Evolutionary conservation across 2,329 filamentous ascomycete species (phyloP).

Genomic region (Chaetomiaceae sp.): DNA sequence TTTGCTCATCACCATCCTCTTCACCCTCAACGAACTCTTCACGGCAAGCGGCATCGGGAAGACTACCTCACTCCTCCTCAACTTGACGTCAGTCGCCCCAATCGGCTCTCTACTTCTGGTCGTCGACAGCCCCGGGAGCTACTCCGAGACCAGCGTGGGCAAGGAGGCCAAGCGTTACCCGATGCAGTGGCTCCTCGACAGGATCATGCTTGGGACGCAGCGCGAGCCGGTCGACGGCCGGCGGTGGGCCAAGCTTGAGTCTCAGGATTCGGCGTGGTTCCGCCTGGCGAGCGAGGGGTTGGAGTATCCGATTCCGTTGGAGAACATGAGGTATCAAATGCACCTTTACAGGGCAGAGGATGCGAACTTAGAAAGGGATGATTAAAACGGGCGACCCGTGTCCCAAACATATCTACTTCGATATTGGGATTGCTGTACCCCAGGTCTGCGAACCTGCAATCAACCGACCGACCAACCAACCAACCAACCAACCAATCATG

Average conservation of each 20-base stretch:
- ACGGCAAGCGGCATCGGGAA: conserved; percentile 65
- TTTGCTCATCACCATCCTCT: conserved; percentile 74
- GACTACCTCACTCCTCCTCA: conserved; percentile 72
- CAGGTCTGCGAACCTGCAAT: too few species aligned
- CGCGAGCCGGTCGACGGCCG: conserved; percentile 29
- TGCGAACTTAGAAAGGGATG: conserved; percentile 6
- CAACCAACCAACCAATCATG: too few species aligned
- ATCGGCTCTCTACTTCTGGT: conserved; percentile 69
- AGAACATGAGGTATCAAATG: conserved; percentile 94
- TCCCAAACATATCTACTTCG: too few species aligned
- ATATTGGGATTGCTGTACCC: too few species aligned
- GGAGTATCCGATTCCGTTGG: conserved; percentile 76
- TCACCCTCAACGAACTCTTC: conserved; percentile 95
- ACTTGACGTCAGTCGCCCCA: conserved; percentile 56
- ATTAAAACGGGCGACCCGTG: too few species aligned
- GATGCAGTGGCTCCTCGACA: conserved; percentile 89
- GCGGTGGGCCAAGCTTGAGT: conserved; percentile 69
- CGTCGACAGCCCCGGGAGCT: conserved; percentile 89
- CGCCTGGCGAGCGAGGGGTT: conserved; percentile 59
- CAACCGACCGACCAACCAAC: too few species aligned
- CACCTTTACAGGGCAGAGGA: conserved; percentile 62
- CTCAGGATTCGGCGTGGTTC: conserved; percentile 81
- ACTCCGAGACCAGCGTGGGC: conserved; percentile 74
- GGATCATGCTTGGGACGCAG: conserved; percentile 54
- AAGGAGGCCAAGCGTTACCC: conserved; percentile 66